Evolutionary conservation across 2,329 filamentous ascomycete species (phyloP).

Genomic region (Aspergillus neoniger): DNA sequence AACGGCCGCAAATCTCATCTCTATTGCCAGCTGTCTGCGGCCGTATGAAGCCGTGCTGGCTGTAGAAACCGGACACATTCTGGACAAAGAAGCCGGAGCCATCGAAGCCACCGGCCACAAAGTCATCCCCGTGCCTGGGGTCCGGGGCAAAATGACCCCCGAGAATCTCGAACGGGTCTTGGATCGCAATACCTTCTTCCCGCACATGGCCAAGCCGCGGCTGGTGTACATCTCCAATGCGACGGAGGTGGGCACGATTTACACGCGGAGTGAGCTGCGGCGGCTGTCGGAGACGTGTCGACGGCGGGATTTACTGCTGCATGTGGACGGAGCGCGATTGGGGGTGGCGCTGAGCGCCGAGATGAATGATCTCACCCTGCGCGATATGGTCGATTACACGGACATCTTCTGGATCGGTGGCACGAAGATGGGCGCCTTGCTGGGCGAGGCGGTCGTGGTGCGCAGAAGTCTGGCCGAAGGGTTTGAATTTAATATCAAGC

Average conservation of each 20-base stretch:
- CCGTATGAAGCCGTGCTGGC: slow-evolving; percentile 57
- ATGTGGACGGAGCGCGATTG: slow-evolving; percentile 54
- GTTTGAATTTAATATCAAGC: slow-evolving; percentile 56
- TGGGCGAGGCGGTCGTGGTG: slow-evolving; percentile 55
- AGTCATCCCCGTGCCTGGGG: slow-evolving; percentile 51
- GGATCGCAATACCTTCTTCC: slow-evolving; percentile 54
- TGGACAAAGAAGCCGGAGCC: slow-evolving; percentile 53
- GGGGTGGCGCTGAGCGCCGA: slow-evolving; percentile 47
- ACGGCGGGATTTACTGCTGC: slow-evolving; percentile 44
- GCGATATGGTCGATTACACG: slow-evolving; percentile 50
- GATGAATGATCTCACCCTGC: slow-evolving; percentile 47
- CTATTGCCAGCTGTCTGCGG: slow-evolving; percentile 53
- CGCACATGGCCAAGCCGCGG: slow-evolving; percentile 54
- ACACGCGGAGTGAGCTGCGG: slow-evolving; percentile 46
- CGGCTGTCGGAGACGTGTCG: slow-evolving; percentile 50
- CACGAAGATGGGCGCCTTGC: slow-evolving; percentile 54
- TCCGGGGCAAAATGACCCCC: slow-evolving; percentile 53
- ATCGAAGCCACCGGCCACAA: slow-evolving; percentile 57
- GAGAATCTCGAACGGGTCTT: slow-evolving; percentile 45
- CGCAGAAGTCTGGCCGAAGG: slow-evolving; percentile 49
- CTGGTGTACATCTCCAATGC: slow-evolving; percentile 58
- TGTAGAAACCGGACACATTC: slow-evolving; percentile 53
- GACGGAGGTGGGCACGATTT: slow-evolving; percentile 54
- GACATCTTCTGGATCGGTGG: slow-evolving; percentile 60
- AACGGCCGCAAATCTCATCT: slow-evolving; percentile 56